Conservation (phyloP, 371 early-diverging fungal species). For the Nosema muscidifuracis region DNA sequence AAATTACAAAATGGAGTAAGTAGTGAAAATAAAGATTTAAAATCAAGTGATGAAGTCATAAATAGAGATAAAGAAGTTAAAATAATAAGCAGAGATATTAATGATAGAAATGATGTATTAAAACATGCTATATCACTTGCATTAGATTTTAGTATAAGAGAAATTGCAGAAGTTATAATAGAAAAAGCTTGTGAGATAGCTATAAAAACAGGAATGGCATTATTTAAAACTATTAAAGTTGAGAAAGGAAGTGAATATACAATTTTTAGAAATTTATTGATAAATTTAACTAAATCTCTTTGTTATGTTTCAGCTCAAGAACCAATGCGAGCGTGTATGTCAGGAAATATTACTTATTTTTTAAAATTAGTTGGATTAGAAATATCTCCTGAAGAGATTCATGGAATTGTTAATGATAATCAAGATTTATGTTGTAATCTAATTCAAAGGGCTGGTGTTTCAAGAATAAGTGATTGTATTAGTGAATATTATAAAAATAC, state of each 20-base stretch:
- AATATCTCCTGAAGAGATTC: slow-evolving; percentile 41
- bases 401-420: slow-evolving; percentile 53
- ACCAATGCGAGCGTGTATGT: slow-evolving; percentile 56
- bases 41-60: background rate
- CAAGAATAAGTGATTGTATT: slow-evolving; percentile 32
- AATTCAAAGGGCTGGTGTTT: slow-evolving; percentile 51
- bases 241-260: slow-evolving; percentile 27
- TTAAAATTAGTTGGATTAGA: slow-evolving; percentile 57
- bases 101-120: background rate
- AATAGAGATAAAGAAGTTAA: background rate
- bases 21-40: background rate
- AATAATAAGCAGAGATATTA: background rate
- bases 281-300: slow-evolving; percentile 47
- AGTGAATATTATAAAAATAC: slow-evolving; percentile 9
- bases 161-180: slow-evolving; percentile 33
- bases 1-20: slow-evolving; percentile 1
- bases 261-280: slow-evolving; percentile 39
- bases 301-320: slow-evolving; percentile 54
- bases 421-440: slow-evolving; percentile 49
- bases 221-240: slow-evolving; percentile 29
- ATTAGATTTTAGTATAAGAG: slow-evolving; percentile 52
- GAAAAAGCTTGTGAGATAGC: slow-evolving; percentile 38
- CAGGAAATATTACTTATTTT: slow-evolving; percentile 61
- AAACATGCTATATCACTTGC: slow-evolving; percentile 52
- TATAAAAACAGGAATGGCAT: slow-evolving; percentile 17